A percentile compares a stretch with the other conserved stretches of the same genome.
These are phyloP conservation scores for Amanita thiersii DNA, from an alignment of 768 basidiomycete genomes.

Conservation along the genomic window DNA sequence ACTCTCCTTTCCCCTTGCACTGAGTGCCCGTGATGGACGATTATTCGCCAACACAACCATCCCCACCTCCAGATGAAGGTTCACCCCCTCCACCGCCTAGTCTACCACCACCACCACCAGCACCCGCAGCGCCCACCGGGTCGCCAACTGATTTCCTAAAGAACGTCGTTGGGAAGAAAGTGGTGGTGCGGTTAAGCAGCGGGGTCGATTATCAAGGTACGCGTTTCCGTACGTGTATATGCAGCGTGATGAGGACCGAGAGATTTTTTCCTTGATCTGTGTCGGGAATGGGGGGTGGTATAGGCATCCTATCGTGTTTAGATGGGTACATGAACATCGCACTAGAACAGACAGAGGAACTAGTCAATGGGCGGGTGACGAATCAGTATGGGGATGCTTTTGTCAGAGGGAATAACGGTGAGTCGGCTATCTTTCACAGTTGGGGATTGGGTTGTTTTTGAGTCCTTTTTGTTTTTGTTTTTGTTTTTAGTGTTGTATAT, in stretches of 20 bases:
- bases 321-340: conserved; percentile 99
- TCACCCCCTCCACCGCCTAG: conserved; percentile 26
- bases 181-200: conserved; percentile 85
- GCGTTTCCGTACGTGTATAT: conserved; percentile 15
- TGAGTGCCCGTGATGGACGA: conserved; percentile 1
- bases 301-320: conserved; percentile 88
- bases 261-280: conserved; percentile 4
- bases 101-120: conserved; percentile 40
- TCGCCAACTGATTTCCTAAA: conserved; percentile 92
- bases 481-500: conserved; percentile 60
- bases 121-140: conserved; percentile 46
- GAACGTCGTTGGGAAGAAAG: conserved; percentile 92
- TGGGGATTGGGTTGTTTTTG: too few species aligned
- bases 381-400: conserved; percentile 95
- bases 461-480: conserved; percentile 3
- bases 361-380: conserved; percentile 80
- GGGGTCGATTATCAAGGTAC: conserved; percentile 91
- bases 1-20: background rate
- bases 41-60: conserved; percentile 10
- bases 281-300: background rate
- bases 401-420: conserved; percentile 90
- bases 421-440: conserved; percentile 8
- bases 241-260: background rate
- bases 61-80: conserved; percentile 18
- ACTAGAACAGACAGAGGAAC: conserved; percentile 94